Percentiles rank a stretch among this genome's conserved stretches.
Evolutionary conservation across 257 asterid genomes (phyloP).

Genomic region (Plectranthus barbatus): DNA sequence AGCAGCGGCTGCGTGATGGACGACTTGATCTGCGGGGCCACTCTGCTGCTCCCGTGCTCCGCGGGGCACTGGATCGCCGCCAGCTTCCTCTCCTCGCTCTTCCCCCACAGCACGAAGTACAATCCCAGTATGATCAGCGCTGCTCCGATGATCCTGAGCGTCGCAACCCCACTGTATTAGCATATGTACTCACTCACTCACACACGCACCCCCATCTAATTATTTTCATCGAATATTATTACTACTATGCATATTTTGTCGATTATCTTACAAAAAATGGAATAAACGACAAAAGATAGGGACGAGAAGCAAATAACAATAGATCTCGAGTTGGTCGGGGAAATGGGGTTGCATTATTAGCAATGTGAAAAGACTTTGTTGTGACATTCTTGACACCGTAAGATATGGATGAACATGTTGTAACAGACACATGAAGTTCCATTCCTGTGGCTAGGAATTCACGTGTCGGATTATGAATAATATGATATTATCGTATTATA

Average conservation of each 20-base stretch:
- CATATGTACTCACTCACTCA: no score
- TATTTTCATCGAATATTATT: no score
- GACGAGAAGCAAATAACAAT: background rate
- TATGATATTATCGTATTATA: no score
- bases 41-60: conserved; percentile 42
- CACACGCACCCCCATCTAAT: no score
- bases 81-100: conserved; percentile 67
- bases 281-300: background rate
- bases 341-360: conserved; percentile 17
- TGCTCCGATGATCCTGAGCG: conserved; percentile 83
- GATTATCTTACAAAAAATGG: no score
- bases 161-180: background rate
- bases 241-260: no score
- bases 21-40: conserved; percentile 46
- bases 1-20: conserved; percentile 87
- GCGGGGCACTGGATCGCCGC: conserved; percentile 42
- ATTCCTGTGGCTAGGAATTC: conserved; percentile 5
- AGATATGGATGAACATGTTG: no score
- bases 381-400: conserved; percentile 7
- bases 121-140: conserved; percentile 74
- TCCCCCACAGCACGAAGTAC: conserved; percentile 92
- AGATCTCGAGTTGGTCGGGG: conserved; percentile 12
- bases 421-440: background rate
- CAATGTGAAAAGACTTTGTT: conserved; percentile 4
- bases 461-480: background rate